These are phyloP conservation scores for Clonostachys byssicola DNA, from an alignment of 2,329 filamentous ascomycete genomes.

Conservation along the genomic window DNA sequence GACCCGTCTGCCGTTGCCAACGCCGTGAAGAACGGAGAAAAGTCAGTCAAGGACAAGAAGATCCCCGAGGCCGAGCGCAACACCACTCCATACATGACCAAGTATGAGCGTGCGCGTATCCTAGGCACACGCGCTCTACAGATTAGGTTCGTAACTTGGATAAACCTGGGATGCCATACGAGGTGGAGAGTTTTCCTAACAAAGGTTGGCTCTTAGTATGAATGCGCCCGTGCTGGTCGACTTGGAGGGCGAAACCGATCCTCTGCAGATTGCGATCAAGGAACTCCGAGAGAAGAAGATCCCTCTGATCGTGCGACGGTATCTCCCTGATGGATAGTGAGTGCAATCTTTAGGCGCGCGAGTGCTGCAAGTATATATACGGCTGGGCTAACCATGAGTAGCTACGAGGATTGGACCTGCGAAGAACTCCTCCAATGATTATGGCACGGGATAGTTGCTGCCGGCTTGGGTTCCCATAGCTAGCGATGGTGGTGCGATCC, in stretches of 20 bases:
- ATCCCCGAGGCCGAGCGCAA: conserved; percentile 83
- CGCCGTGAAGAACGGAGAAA: conserved; percentile 46
- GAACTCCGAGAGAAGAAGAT: conserved; percentile 99
- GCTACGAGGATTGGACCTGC: conserved; percentile 99
- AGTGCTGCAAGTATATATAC: background rate
- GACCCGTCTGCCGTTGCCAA: conserved; percentile 58
- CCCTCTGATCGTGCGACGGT: conserved; percentile 88
- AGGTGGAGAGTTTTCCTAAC: background rate
- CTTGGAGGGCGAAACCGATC: conserved; percentile 95
- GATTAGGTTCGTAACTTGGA: conserved; percentile 70
- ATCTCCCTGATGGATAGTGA: conserved; percentile 94
- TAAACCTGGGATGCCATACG: background rate
- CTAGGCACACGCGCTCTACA: conserved; percentile 90
- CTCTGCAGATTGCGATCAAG: conserved; percentile 94
- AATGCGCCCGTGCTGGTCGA: conserved; percentile 96
- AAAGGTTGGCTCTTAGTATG: conserved; percentile 59
- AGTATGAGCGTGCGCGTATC: conserved; percentile 94
- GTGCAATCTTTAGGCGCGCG: conserved; percentile 24
- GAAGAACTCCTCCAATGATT: conserved; percentile 76
- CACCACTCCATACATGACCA: conserved; percentile 98
- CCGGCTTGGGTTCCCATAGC: no score
- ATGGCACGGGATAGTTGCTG: no score
- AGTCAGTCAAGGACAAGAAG: conserved; percentile 73
- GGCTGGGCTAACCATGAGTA: conserved; percentile 22
- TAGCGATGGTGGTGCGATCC: no score